Percentiles rank a stretch among this genome's conserved stretches.
Evolutionary conservation across 768 basidiomycete genomes (phyloP).

Genomic region (Trametopsis cervina): DNA sequence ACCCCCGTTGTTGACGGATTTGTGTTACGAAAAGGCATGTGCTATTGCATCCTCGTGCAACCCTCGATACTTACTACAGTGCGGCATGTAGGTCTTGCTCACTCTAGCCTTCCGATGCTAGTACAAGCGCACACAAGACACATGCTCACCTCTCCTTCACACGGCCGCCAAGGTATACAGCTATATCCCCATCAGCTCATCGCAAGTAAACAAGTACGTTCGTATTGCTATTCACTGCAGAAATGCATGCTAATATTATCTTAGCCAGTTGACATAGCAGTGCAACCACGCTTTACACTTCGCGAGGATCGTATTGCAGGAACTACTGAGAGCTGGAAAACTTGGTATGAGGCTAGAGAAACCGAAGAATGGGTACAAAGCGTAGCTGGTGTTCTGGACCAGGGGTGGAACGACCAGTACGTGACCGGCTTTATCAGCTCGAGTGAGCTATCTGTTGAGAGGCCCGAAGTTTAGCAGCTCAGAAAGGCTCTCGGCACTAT

Average conservation of each 20-base stretch:
- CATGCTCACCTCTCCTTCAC: constrained; percentile 45
- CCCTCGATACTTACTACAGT: background rate
- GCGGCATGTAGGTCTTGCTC: constrained; percentile 55
- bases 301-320: constrained; percentile 67
- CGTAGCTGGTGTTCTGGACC: constrained; percentile 78
- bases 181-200: constrained; percentile 86
- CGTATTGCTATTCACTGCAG: constrained; percentile 10
- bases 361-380: constrained; percentile 94
- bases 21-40: constrained; percentile 85
- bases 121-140: constrained; percentile 76
- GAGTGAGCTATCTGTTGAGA: too few species aligned
- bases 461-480: constrained; percentile 56
- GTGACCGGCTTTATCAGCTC: too few species aligned
- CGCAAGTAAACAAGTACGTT: constrained; percentile 59
- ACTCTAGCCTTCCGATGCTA: constrained; percentile 70
- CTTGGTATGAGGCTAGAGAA: constrained; percentile 74
- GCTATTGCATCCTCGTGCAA: background rate
- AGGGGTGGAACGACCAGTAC: constrained; percentile 86
- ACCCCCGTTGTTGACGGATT: constrained; percentile 97
- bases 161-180: constrained; percentile 51
- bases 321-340: constrained; percentile 77
- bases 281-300: constrained; percentile 57
- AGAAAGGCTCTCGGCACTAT: constrained; percentile 61
- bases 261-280: constrained; percentile 70
- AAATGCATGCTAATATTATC: background rate